Base-by-base conservation (phyloP, 2,329 filamentous ascomycete species). In the Fusarium sp. region DNA sequence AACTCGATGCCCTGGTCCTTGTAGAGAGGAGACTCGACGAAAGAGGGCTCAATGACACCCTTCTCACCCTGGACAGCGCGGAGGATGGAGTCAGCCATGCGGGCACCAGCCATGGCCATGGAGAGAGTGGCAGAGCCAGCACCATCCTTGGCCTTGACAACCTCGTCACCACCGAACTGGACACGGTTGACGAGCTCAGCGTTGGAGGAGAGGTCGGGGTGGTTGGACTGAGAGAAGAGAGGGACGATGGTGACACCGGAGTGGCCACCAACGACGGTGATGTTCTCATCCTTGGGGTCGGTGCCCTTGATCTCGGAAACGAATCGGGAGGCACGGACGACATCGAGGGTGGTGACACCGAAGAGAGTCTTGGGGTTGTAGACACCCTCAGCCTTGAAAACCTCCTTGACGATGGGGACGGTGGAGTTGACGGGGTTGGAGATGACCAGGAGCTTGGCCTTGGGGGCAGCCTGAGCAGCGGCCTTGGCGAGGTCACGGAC, bases 391-490 rank as follows among this genome's bases (percentile, higher is more conserved):
- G 89, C 85, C 92, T 98, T 98, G 93, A 94, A 97, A 81, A 98
- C 91, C 89, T 98, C 96, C 81, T 93, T 91, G 80, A 91, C 91
- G 85, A 99, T 99, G 81, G 96, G 96, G 78, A 99, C 96, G 80
- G 96, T 99, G 77, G 94, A 98, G 93, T 99, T 99, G 86, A 99
- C 94, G 69, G 96, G 96, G 91, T 99, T 99, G 84, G 94, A 90
- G 85, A 99, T 99, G 88, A 99, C 90, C 80, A 98, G 90, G 82
- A 98, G 88, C 86, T 97, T 97, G 84, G 96, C 96, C 72, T 98
- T 88, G 78, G 96, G 96, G 80, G 91, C 89, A 75, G 93, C 89
- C 78, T 97, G 90, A 78, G 96, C 96, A 79, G 90, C 91, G 77
- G 94, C 94, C 90, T 97, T 97, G 85, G 95, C 94, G 74, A 99